Evolutionary conservation across 148 eudicot genomes (phyloP), one percentile per base, ranked within the genome.

Genomic region (Amaranthus cruentus): DNA sequence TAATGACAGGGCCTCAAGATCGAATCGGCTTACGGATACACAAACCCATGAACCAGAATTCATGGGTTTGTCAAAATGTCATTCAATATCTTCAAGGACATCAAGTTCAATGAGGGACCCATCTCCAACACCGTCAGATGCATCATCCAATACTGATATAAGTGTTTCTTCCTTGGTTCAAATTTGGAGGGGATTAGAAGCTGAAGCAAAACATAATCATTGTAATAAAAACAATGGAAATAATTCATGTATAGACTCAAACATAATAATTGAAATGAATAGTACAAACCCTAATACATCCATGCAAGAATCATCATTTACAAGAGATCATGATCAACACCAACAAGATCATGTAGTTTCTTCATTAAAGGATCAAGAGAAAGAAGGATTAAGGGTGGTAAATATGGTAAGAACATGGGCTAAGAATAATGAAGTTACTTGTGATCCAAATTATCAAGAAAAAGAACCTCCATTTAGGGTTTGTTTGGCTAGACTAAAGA

Each of bases 161-260:
- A 85, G 88, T 4, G 98, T 93, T 13, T 90, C 98, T 0, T 86
- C 92, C 6, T 87, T 93, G 5, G 88, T 93, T 21, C 84, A 82
- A 66, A 85, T 76, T 67, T 93, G 98, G 98, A 69, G 75, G 12
- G 82, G 81, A 2, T 71, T 60, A 2, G 82, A 82, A 69, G 75
- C 77, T 4, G 78, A 81, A 49, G 71, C 85, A 0, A 70, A 14
- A 55, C 47, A 64, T 38, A 60, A 58, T 6, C 21, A 44, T 9
- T 47, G n/a, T 49, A 50, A 14, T 28, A 71, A 47, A 55, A 79
- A 54, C 7, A 67, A 43, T 4, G 53, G 49, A 54, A 62, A 10
- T 55, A 66, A 28, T 55, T 13, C 47, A 47, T 43, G 8, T 38
- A 12, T 18, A 55, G 55, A 60, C 4, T 15, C 28, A 4, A 53